phyloP scores from a whole-genome alignment of 257 asterid species.

The Striga asiatica region DNA sequence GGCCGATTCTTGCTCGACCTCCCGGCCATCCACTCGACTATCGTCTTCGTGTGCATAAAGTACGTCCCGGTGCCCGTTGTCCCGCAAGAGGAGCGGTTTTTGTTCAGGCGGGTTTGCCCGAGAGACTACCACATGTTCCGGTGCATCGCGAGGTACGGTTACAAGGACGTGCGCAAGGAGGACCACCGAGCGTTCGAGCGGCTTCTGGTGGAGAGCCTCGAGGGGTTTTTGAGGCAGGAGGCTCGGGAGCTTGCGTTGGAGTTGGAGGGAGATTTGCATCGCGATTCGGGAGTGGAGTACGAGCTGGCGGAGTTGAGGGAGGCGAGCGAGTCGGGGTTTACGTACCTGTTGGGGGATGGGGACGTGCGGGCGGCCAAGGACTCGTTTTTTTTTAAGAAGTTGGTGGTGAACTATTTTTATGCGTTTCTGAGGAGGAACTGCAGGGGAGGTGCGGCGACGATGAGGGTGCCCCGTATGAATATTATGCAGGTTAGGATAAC shows the following conservation, averaged over 20 bases:
- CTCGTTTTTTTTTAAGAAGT: conserved; percentile 69
- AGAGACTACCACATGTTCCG: conserved; percentile 92
- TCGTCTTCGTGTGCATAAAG: conserved; percentile 85
- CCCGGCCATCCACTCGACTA: conserved; percentile 80
- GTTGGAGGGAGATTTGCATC: conserved; percentile 48
- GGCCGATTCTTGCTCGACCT: conserved; percentile 70
- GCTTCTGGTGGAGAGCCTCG: conserved; percentile 68
- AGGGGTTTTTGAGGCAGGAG: conserved; percentile 63
- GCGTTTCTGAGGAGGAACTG: conserved; percentile 84
- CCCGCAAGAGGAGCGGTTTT: conserved; percentile 79
- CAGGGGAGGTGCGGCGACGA: conserved; percentile 87
- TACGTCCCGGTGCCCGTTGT: conserved; percentile 81
- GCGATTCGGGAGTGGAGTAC: conserved; percentile 77
- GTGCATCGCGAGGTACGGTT: conserved; percentile 88
- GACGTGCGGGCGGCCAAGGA: conserved; percentile 81
- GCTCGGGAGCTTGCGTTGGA: conserved; percentile 68
- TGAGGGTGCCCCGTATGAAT: conserved; percentile 84
- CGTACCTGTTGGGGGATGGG: conserved; percentile 79
- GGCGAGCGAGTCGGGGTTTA: conserved; percentile 72
- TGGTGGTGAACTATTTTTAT: conserved; percentile 70
- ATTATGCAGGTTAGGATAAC: conserved; percentile 76
- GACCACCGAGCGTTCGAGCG: conserved; percentile 79
- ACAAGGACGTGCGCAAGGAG: conserved; percentile 80
- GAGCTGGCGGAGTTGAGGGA: conserved; percentile 72
- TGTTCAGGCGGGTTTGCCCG: conserved; percentile 75